Evolutionary conservation across 192 early-diverging fungal genomes (phyloP).

Genomic region (Spizellomyces sp.): DNA sequence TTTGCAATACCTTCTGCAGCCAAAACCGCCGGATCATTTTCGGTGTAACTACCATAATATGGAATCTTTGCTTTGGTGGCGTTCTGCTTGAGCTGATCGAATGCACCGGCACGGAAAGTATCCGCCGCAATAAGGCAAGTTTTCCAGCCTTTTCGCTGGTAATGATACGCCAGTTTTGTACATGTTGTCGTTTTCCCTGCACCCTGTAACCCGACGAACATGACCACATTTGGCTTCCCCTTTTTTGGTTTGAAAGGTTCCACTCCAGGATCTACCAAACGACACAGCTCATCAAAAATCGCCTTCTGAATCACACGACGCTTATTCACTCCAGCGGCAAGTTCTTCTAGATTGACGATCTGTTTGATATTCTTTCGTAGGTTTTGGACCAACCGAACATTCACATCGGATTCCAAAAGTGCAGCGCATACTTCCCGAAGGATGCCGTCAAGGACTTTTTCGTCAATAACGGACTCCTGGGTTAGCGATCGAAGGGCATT

Average conservation of each 20-base stretch:
- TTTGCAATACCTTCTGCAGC: slow-evolving; percentile 91
- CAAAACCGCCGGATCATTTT: slow-evolving; percentile 89
- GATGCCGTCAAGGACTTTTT: slow-evolving; percentile 60
- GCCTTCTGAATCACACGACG: slow-evolving; percentile 84
- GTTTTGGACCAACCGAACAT: slow-evolving; percentile 79
- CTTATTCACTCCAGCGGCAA: slow-evolving; percentile 83
- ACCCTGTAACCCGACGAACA: slow-evolving; percentile 98
- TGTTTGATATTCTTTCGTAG: slow-evolving; percentile 86
- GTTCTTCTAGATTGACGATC: slow-evolving; percentile 78
- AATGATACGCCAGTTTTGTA: slow-evolving; percentile 90
- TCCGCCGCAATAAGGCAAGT: slow-evolving; percentile 90
- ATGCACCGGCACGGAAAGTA: slow-evolving; percentile 97
- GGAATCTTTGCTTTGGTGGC: slow-evolving; percentile 97
- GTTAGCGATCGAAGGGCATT: slow-evolving; percentile 73
- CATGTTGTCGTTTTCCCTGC: slow-evolving; percentile 96
- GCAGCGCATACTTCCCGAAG: slow-evolving; percentile 86
- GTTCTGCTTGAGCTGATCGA: slow-evolving; percentile 98
- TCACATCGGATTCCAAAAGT: slow-evolving; percentile 89
- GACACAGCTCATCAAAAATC: slow-evolving; percentile 86
- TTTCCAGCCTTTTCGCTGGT: slow-evolving; percentile 94
- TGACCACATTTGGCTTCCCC: slow-evolving; percentile 81
- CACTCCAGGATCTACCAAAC: slow-evolving; percentile 79
- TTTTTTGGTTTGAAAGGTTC: slow-evolving; percentile 87
- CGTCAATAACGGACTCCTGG: slow-evolving; percentile 85
- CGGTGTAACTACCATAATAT: slow-evolving; percentile 91